Evolutionary conservation across 495 filamentous ascomycete species (phyloP).

Genomic region (Hypomontagnella monticulosa): DNA sequence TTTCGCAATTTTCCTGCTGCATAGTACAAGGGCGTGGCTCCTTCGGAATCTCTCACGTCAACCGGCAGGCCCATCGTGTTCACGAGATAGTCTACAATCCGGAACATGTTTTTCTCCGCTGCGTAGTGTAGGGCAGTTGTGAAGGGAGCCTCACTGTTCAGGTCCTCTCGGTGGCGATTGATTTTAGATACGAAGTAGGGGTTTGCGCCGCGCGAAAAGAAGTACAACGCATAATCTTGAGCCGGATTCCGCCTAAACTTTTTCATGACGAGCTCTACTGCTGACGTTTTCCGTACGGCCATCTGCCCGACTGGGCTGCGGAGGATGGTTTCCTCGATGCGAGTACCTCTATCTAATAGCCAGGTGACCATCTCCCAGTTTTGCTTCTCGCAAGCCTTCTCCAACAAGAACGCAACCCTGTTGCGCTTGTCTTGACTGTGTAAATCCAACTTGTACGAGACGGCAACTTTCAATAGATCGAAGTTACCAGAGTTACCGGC

Average conservation of each 20-base stretch:
- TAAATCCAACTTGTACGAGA: background rate
- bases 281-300: background rate
- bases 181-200: background rate
- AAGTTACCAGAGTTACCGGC: background rate
- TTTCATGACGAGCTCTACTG: background rate
- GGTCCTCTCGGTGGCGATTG: no score
- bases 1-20: background rate
- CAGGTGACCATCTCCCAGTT: background rate
- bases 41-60: background rate
- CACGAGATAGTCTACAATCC: conserved; percentile 3
- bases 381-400: background rate
- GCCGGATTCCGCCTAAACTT: background rate
- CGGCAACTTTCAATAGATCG: background rate
- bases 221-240: background rate
- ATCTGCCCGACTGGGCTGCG: background rate
- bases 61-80: background rate
- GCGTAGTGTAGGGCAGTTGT: conserved; percentile 1
- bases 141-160: background rate
- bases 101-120: background rate
- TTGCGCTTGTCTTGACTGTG: background rate
- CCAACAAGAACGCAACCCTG: background rate
- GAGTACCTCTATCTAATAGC: background rate
- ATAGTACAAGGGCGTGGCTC: background rate
- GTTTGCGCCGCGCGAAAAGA: conserved; percentile 1
- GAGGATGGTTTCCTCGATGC: background rate